Base-by-base conservation (phyloP, 768 basidiomycete species). In the Hericium rajendrae region DNA sequence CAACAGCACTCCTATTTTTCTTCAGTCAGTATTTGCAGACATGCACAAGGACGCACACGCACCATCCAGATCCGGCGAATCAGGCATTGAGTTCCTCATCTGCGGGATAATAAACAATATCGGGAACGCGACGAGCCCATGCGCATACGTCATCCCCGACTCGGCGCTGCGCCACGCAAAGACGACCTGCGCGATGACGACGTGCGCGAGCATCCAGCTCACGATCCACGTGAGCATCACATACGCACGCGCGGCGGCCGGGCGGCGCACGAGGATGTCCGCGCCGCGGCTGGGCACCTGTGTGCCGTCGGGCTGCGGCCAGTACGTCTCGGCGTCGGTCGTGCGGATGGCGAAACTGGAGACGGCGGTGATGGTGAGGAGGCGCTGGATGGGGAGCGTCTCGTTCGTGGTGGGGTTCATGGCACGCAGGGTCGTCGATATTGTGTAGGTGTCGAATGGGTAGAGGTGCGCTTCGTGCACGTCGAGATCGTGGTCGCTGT, bases 181-280 rank as follows among this genome's bases (percentile, higher is more conserved):
- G 2, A 77, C 58, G 20, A 77, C 74, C 60, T 76, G 72, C 0
- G 75, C 78, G 38, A 81, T 61, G 11, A 74, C 74, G 39, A 79
- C 67, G 64, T 82, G 81, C n/a, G 80, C 70, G 26, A 83, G 68
- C 65, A 81, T 69, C 82, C 82, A 83, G 60, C 71, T 76, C 22
- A 76, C 58, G 2, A 65, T 68, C 60, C 80, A 83, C 6, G 82
- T 68, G 28, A 78, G 58, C 16, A 83, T 58, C 0, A 77, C 66
- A 41, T 76, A 78, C 26, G 72, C 63, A 13, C 76, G 74, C 2
- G 76, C 75, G 51, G 74, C 75, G 6, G 66, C 70, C 5, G 81
- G 79, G 38, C 81, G 68, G 18, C 59, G 66, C 38, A 81, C 69
- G n/a, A 63, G 61, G 65, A 83, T 68, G 59, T 74, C 74, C 38